phyloP scores from a whole-genome alignment of 2,329 filamentous ascomycete genomes.

The Trichoderma sp. region DNA sequence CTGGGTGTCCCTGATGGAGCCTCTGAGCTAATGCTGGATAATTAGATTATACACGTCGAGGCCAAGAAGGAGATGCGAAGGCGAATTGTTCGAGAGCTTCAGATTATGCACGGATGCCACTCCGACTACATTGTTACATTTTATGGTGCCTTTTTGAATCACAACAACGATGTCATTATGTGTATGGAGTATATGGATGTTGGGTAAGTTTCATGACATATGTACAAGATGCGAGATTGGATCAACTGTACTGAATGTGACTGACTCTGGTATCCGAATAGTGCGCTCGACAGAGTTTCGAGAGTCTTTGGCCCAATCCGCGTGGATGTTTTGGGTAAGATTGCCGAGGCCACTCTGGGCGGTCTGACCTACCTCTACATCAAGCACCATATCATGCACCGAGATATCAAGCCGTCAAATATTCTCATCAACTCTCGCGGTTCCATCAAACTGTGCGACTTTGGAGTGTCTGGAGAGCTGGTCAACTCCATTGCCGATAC shows the following conservation, averaged over 20 bases:
- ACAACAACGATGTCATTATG: conserved; percentile 97
- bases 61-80: conserved; percentile 96
- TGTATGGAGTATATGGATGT: conserved; percentile 99
- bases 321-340: conserved; percentile 95
- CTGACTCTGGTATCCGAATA: conserved; percentile 37
- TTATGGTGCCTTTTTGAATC: conserved; percentile 95
- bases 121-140: conserved; percentile 97
- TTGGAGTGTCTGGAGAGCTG: conserved; percentile 95
- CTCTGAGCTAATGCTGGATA: conserved; percentile 16
- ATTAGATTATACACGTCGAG: conserved; percentile 92
- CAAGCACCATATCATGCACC: conserved; percentile 96
- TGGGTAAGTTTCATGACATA: conserved; percentile 61
- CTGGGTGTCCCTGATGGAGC: not conserved
- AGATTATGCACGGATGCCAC: conserved; percentile 98
- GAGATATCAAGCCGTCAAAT: conserved; percentile 98
- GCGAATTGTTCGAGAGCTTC: conserved; percentile 92
- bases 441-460: conserved; percentile 96
- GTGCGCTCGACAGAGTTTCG: conserved; percentile 88
- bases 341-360: conserved; percentile 90
- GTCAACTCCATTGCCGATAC: conserved; percentile 98
- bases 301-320: conserved; percentile 92
- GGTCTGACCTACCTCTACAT: conserved; percentile 94
- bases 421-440: conserved; percentile 93
- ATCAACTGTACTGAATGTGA: too few relatives aligned
- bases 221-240: not conserved